A percentile compares a stretch with the other conserved stretches of the same genome.
phyloP scores from a whole-genome alignment of 2,329 filamentous ascomycete genomes.

The Sporothrix pseudoabietina region DNA sequence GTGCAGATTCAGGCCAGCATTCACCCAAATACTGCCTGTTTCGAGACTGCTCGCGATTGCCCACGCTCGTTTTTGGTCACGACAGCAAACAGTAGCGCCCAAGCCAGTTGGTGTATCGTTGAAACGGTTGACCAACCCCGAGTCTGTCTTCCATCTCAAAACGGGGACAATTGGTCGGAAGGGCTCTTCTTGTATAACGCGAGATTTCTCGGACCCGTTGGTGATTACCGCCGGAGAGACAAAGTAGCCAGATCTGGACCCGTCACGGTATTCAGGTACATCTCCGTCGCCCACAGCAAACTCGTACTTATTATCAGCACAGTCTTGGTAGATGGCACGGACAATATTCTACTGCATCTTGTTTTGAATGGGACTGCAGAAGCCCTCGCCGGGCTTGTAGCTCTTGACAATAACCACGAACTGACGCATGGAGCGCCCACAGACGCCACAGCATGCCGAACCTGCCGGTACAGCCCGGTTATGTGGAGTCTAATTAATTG shows the following conservation, averaged over 20 bases:
- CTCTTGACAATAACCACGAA: neutral
- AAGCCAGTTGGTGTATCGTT: neutral
- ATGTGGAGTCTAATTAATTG: neutral
- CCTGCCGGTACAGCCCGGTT: too few relatives aligned
- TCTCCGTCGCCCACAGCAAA: neutral
- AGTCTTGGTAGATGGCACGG: neutral
- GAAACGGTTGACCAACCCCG: neutral
- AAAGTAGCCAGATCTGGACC: neutral
- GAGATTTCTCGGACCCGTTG: neutral
- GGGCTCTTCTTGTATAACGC: neutral
- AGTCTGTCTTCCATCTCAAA: neutral
- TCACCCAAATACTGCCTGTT: neutral
- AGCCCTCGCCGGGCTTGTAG: neutral
- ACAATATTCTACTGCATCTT: neutral
- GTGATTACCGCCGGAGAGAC: neutral
- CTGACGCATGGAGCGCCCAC: neutral
- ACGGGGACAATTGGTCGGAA: neutral
- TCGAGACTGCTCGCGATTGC: neutral
- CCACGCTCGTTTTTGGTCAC: neutral
- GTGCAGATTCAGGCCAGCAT: neutral
- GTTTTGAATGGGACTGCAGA: conserved; percentile 2
- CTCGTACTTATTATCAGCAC: neutral
- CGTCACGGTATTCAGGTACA: neutral
- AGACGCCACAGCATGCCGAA: too few relatives aligned
- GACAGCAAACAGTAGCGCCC: neutral